These are phyloP conservation scores for Hypoxylon lenormandii DNA, from an alignment of 495 filamentous ascomycete species.

Conservation along the genomic window DNA sequence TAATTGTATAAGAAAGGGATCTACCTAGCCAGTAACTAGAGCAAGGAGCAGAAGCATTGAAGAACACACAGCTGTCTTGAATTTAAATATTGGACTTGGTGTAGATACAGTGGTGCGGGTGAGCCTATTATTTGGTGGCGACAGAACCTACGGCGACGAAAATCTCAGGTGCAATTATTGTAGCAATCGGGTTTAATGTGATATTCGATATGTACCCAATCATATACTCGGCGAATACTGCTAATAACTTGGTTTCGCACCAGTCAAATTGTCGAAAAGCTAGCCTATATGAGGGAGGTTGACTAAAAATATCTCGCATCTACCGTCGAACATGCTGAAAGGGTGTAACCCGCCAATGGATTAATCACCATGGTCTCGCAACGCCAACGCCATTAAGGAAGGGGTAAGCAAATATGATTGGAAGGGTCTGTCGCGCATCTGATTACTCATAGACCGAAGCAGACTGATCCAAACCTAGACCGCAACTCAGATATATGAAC, in stretches of 20 bases:
- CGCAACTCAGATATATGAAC: constrained; percentile 15
- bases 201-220: too few species aligned
- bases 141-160: too few species aligned
- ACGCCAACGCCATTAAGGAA: constrained; percentile 50
- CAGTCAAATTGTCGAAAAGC: constrained; percentile 21
- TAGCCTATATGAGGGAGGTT: constrained; percentile 18
- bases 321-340: constrained; percentile 31
- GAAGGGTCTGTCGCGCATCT: constrained; percentile 36
- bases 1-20: too few species aligned
- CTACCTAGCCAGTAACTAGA: too few species aligned
- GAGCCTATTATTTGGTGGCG: too few species aligned
- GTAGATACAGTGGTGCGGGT: too few species aligned
- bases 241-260: constrained; percentile 2
- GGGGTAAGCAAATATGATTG: constrained; percentile 23
- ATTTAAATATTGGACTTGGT: too few species aligned
- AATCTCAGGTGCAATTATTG: too few species aligned
- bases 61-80: too few species aligned
- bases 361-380: constrained; percentile 45
- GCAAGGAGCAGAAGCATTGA: too few species aligned
- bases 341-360: constrained; percentile 46
- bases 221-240: too few species aligned
- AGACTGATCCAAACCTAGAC: constrained; percentile 20
- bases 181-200: too few species aligned
- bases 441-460: constrained; percentile 18
- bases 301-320: constrained; percentile 28